Conservation (phyloP, 78 protist species). For the Speleostelium caveatum region DNA sequence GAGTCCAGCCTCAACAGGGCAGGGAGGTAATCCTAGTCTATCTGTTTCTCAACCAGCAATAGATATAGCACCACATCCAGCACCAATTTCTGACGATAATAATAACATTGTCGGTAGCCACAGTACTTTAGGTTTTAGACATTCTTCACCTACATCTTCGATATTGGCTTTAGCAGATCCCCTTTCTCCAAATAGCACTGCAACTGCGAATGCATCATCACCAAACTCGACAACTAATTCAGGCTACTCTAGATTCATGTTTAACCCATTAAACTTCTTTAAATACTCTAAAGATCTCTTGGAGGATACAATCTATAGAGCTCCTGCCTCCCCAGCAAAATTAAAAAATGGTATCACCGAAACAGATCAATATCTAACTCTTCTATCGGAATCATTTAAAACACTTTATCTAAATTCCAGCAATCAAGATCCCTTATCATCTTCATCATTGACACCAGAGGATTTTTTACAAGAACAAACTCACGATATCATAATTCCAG, state of each 20-base stretch:
- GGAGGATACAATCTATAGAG: slow-evolving; percentile 58
- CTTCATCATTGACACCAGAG: neutral
- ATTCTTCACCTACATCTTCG: too few species aligned
- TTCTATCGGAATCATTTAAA: slow-evolving; percentile 26
- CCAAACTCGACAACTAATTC: neutral
- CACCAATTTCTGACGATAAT: too few species aligned
- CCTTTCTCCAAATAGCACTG: neutral
- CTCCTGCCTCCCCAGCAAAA: slow-evolving; percentile 44
- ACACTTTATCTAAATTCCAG: neutral
- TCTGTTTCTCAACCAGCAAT: too few species aligned
- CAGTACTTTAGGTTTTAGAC: too few species aligned
- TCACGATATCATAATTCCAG: neutral
- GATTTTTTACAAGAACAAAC: neutral
- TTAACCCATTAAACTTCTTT: slow-evolving; percentile 47
- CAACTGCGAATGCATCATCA: neutral
- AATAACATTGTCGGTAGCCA: too few species aligned
- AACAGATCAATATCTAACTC: slow-evolving; percentile 21
- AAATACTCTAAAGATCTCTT: slow-evolving; percentile 71
- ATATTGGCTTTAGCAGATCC: too few species aligned
- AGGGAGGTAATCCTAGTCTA: too few species aligned
- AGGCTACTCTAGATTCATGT: slow-evolving; percentile 23
- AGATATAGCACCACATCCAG: too few species aligned
- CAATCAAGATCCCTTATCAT: too few species aligned
- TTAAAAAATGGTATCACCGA: neutral
- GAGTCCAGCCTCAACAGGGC: too few species aligned